Evolutionary conservation across 2,329 filamentous ascomycete genomes (phyloP).

Genomic region (Pyricularia grisea): DNA sequence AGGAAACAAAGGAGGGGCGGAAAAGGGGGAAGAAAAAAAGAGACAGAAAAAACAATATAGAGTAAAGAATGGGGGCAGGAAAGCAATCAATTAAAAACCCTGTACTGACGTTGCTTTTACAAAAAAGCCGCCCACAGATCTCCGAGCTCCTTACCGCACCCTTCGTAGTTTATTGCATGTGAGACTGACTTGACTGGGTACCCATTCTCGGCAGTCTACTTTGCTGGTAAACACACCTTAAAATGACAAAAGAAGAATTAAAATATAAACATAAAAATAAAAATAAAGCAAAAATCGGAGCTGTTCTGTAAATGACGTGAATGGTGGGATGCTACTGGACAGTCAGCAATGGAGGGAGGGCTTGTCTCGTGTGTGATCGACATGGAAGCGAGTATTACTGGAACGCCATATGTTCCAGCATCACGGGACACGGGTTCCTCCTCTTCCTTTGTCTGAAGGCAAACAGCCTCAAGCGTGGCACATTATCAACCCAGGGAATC

Average conservation of each 20-base stretch:
- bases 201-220: too few relatives aligned
- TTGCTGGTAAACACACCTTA: too few relatives aligned
- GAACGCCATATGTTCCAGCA: slow-evolving; percentile 16
- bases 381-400: slow-evolving; percentile 13
- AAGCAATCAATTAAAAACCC: neutral
- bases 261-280: neutral
- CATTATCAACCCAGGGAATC: neutral
- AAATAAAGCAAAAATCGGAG: neutral
- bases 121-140: neutral
- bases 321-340: slow-evolving; percentile 6
- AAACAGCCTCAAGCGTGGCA: neutral
- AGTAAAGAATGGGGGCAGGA: neutral
- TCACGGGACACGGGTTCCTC: slow-evolving; percentile 5
- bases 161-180: neutral
- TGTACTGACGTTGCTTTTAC: neutral
- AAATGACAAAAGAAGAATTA: too few relatives aligned
- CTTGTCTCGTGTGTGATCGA: slow-evolving; percentile 11
- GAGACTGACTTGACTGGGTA: too few relatives aligned
- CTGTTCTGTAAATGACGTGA: neutral
- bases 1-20: neutral
- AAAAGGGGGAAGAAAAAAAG: too few relatives aligned
- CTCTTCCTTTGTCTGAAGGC: neutral
- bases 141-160: neutral
- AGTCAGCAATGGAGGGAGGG: neutral
- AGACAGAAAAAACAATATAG: neutral